These are phyloP conservation scores for Botrytis byssoidea DNA, from an alignment of 2,329 filamentous ascomycete genomes.

Conservation along the genomic window DNA sequence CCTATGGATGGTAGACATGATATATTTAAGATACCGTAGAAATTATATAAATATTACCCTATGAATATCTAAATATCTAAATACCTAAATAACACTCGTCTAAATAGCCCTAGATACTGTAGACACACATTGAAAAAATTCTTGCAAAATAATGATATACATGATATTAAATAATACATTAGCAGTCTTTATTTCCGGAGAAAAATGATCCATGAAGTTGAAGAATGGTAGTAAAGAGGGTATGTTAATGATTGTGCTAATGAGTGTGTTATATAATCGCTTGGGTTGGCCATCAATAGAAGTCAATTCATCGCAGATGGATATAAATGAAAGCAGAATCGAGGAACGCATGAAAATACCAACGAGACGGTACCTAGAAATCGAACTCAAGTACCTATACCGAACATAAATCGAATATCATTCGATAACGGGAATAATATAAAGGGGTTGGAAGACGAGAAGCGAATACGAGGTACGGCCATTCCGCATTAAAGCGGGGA, in stretches of 20 bases:
- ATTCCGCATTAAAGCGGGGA: neutral
- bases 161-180: neutral
- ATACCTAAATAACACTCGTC: neutral
- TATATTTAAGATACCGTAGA: fast-evolving
- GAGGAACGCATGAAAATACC: neutral
- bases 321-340: neutral
- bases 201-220: neutral
- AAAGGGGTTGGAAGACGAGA: neutral
- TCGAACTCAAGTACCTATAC: neutral
- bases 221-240: neutral
- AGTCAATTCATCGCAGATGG: neutral
- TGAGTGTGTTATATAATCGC: neutral
- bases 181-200: neutral
- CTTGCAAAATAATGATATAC: neutral
- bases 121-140: neutral
- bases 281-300: neutral
- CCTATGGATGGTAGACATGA: neutral
- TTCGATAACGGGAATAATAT: neutral
- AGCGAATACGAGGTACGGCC: neutral
- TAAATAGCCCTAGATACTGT: neutral
- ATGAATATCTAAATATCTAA: neutral
- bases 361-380: neutral
- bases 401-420: neutral
- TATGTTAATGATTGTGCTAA: neutral
- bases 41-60: neutral